A percentile compares a stretch with the other conserved stretches of the same genome.
Conservation (phyloP, 78 protist species). For the Abeoforma whisleri region DNA sequence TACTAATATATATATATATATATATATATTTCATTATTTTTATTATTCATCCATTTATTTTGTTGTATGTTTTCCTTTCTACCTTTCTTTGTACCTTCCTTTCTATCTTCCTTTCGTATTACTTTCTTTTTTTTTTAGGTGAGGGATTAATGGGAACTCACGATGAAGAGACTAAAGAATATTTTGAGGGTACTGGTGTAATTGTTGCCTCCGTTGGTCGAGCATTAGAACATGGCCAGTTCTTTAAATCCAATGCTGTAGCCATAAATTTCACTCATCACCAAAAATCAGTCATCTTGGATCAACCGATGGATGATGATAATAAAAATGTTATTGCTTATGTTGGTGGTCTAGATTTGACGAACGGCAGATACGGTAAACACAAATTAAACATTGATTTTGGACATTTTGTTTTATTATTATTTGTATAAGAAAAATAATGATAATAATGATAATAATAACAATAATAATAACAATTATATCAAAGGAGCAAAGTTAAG, state of each 20-base stretch:
- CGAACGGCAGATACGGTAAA: neutral
- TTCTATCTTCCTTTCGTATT: neutral
- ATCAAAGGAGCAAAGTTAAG: no score
- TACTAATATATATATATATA: neutral
- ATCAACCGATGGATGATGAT: no score
- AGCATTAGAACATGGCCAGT: no score
- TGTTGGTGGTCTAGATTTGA: slow-evolving; percentile 44
- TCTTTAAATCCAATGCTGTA: no score
- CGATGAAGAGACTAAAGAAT: slow-evolving; percentile 35
- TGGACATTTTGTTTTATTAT: no score
- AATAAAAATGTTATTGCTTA: slow-evolving; percentile 34
- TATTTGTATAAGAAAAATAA: no score
- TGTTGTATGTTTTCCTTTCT: neutral
- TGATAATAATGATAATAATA: no score
- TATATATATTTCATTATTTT: neutral
- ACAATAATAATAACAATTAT: no score
- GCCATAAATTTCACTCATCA: slow-evolving; percentile 45
- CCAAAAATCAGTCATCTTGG: slow-evolving; percentile 42
- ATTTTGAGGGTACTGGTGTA: slow-evolving; percentile 36
- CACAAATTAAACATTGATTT: no score
- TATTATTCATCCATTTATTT: neutral
- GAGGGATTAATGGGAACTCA: slow-evolving; percentile 42
- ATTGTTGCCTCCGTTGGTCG: no score
- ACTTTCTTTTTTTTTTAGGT: neutral
- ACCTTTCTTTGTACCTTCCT: neutral